Base-by-base conservation (phyloP, 108 stramenopile species). In the Conticribra weissflogii region DNA sequence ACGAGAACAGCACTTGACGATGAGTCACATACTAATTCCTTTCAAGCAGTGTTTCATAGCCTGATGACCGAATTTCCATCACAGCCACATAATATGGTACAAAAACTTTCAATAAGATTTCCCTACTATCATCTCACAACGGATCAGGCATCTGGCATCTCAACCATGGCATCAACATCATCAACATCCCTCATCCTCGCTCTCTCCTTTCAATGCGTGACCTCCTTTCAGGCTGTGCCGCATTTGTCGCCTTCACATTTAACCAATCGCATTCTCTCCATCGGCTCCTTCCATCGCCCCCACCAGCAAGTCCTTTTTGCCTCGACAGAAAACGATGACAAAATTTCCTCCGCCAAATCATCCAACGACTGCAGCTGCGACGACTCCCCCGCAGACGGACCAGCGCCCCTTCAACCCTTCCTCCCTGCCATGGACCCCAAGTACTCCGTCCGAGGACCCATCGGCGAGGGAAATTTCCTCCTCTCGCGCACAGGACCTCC, bases 401-500 rank as follows among this genome's bases (percentile, higher is more conserved):
- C 66, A 3, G 57, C 36, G 3, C 41, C 65, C 8, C 74, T 89
- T 49, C 66, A 85, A 48, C 89, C 88, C 14, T 90, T 78, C 77
- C 63, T 81, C 14, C 84, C 84, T 3, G 92, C 89, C 2, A 68
- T 79, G 47, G 88, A 94, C 41, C 88, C 90, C 0, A 72, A 66
- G 36, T 94, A 89, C 58, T 58, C 50, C 7, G 62, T 49, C 17
- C 47, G 25, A 1, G 92, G 87, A 33, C 85, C 86, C 33, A 79
- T 93, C 19, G 86, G 86, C 1, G 70, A 76, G 44, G 84, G 72
- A 14, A 72, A 80, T n/a, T 93, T 93, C 65, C 50, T 88, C 3
- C 31, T 93, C 28, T 75, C 80, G 17, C 85, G 92, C 46, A 45
- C 18, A 32, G 93, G 93, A 15, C 87, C 75, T 24, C 93, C 93